Conservation (phyloP, 208 protist genomes). For the Lotmaria passim region DNA sequence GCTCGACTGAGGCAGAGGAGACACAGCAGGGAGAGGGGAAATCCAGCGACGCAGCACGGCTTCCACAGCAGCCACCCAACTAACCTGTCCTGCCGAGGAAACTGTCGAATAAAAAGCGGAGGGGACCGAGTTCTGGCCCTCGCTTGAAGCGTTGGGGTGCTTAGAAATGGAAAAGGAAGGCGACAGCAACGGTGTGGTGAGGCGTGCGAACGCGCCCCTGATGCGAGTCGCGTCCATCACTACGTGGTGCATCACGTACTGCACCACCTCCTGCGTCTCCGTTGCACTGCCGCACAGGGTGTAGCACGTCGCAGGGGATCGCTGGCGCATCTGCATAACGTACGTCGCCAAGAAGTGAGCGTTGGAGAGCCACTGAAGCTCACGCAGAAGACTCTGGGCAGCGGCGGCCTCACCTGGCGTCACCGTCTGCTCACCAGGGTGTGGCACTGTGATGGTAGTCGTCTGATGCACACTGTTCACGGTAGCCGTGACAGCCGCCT, state of each 20-base stretch:
- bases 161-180: not conserved
- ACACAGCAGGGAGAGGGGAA: too few species aligned
- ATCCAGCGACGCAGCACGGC: slow-evolving; percentile 12
- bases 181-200: slow-evolving; percentile 28
- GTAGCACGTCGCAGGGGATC: slow-evolving; percentile 11
- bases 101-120: not conserved
- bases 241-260: slow-evolving; percentile 28
- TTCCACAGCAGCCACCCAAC: not conserved
- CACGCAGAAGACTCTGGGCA: slow-evolving; percentile 12
- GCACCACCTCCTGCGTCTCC: slow-evolving; percentile 42
- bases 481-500: not conserved
- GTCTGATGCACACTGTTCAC: not conserved
- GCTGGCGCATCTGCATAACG: slow-evolving; percentile 25
- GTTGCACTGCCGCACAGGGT: slow-evolving; percentile 30
- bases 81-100: too few species aligned
- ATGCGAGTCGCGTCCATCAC: slow-evolving; percentile 34
- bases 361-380: slow-evolving; percentile 20
- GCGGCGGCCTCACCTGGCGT: slow-evolving; percentile 1
- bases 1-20: too few species aligned
- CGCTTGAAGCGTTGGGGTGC: not conserved
- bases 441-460: not conserved
- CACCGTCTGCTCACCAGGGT: not conserved
- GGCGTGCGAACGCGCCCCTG: slow-evolving; percentile 36
- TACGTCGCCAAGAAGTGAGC: slow-evolving; percentile 65
- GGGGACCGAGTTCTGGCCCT: not conserved